These are phyloP conservation scores for Infundibulicybe gibba DNA, from an alignment of 768 basidiomycete genomes.

Conservation along the genomic window DNA sequence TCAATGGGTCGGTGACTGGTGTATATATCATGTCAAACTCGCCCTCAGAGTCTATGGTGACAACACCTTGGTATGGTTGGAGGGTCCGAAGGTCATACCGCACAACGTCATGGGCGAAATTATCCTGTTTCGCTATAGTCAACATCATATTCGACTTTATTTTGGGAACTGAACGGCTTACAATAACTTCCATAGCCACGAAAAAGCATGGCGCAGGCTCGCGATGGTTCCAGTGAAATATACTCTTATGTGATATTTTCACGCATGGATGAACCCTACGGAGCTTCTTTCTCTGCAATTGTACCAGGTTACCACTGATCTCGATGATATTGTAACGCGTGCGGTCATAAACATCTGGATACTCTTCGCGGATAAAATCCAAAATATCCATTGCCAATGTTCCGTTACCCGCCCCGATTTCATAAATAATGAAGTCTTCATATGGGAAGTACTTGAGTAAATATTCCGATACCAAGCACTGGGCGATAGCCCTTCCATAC, in stretches of 20 bases:
- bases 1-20: conserved; percentile 80
- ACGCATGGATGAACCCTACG: conserved; percentile 61
- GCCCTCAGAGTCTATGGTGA: conserved; percentile 74
- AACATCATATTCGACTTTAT: background rate
- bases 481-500: conserved; percentile 89
- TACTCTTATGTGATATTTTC: conserved; percentile 67
- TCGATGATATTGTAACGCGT: conserved; percentile 95
- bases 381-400: conserved; percentile 90
- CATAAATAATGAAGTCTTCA: conserved; percentile 93
- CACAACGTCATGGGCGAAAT: conserved; percentile 94
- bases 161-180: conserved; percentile 36
- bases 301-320: conserved; percentile 78
- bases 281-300: conserved; percentile 68
- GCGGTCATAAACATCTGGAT: conserved; percentile 91
- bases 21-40: conserved; percentile 85
- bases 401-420: conserved; percentile 97
- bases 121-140: conserved; percentile 54
- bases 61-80: conserved; percentile 79
- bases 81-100: conserved; percentile 83
- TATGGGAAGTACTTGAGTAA: conserved; percentile 95
- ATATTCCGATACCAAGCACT: conserved; percentile 88
- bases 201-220: conserved; percentile 89
- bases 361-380: conserved; percentile 66
- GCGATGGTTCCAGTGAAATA: conserved; percentile 78
- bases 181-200: conserved; percentile 92